Evolutionary conservation across 1,284 basidiomycete genomes (phyloP), one percentile per base, ranked within the genome.

Genomic region (Heterobasidion annosum): DNA sequence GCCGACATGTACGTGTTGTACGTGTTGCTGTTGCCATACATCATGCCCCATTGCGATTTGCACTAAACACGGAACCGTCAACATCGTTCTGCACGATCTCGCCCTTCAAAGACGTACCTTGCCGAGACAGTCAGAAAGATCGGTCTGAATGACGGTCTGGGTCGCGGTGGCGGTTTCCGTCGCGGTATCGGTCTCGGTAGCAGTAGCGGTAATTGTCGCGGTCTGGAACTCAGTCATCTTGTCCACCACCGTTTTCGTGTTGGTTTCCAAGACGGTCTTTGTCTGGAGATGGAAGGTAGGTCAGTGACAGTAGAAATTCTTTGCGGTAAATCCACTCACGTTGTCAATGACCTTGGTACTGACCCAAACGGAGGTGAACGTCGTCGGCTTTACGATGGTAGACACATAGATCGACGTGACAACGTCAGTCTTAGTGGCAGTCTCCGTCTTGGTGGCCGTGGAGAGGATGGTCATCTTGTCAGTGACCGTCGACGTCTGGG

Each of bases 1-100:
- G 56, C 50, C 4, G 58, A 59, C 15, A 71, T 72, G 61, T 83
- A 83, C 12, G 79, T 79, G 68, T 79, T 81, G 61, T 69, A 71
- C 54, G 56, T 59, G 69, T 78, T 70, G 70, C 70, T 73, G 70
- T 78, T 83, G 19, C 81, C 80, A 15, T 68, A 56, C 12, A 64
- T 73, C 64, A 85, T 65, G 51, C 71, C 72, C 73, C 76, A 83
- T 56, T 65, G 64, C 43, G 74, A 78, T 71, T 83, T 81, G 76
- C 83, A 85, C 76, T 81, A 34, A 44, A 48, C 25, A 25, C 25
- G 58, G 35, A 34, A 32, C 13, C 12, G 18, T 53, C 5, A 37
- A 33, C 18, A 52, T 10, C 35, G 46, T 37, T 34, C 12, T 63
- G 63, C 6, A 51, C 50, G 15, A 18, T 19, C 46, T 35, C 53